phyloP scores from a whole-genome alignment of 768 basidiomycete species.

The Amanita pseudoporphyria region DNA sequence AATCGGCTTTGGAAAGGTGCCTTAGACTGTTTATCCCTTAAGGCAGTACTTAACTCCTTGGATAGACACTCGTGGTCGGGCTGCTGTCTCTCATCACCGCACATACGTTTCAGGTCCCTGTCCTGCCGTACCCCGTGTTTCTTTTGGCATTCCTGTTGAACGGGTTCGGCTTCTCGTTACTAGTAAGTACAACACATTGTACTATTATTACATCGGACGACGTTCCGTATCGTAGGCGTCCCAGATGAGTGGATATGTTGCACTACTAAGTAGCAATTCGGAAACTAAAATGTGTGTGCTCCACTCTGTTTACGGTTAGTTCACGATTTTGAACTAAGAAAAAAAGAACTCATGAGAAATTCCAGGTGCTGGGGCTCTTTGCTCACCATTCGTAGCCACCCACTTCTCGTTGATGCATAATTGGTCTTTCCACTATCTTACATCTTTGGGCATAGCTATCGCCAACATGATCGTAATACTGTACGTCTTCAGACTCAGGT shows the following conservation, averaged over 20 bases:
- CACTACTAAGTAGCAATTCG: constrained; percentile 40
- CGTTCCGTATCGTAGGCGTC: constrained; percentile 38
- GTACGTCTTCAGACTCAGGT: constrained; percentile 53
- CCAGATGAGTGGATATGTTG: constrained; percentile 64
- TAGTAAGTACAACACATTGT: constrained; percentile 22
- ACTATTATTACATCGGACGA: too few species aligned
- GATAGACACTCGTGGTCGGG: constrained; percentile 21
- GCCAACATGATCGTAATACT: constrained; percentile 43
- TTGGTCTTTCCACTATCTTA: constrained; percentile 77
- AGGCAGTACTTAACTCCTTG: background rate
- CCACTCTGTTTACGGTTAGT: constrained; percentile 51
- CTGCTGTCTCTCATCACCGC: constrained; percentile 41
- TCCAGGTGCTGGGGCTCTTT: constrained; percentile 57
- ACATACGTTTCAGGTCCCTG: constrained; percentile 43
- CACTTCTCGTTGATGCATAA: constrained; percentile 55
- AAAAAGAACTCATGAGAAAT: background rate
- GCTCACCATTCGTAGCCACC: constrained; percentile 68
- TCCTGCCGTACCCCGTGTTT: constrained; percentile 56
- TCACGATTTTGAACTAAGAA: background rate
- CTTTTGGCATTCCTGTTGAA: constrained; percentile 35
- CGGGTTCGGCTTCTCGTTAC: constrained; percentile 32
- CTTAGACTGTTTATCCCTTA: background rate
- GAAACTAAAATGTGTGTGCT: constrained; percentile 61
- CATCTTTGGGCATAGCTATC: constrained; percentile 56
- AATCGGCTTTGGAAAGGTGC: constrained; percentile 34